Evolutionary conservation across 495 filamentous ascomycete genomes (phyloP).

Genomic region (Neurospora sp.): DNA sequence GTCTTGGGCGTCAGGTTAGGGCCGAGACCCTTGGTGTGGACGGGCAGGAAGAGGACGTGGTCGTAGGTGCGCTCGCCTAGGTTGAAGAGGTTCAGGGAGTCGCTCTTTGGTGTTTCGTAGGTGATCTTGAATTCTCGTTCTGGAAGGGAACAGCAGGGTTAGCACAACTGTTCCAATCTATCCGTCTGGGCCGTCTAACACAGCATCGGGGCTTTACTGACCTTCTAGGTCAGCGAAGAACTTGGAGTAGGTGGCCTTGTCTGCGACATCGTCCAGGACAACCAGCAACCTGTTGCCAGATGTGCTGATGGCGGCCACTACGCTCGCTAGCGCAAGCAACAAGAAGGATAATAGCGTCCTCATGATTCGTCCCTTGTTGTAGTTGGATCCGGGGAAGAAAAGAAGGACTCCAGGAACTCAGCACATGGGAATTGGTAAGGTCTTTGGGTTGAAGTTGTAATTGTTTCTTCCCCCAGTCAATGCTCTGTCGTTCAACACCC

Average conservation of each 20-base stretch:
- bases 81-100: slow-evolving; percentile 70
- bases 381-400: slow-evolving; percentile 23
- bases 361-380: slow-evolving; percentile 43
- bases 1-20: slow-evolving; percentile 76
- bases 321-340: slow-evolving; percentile 49
- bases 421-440: neutral
- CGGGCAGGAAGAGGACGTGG: slow-evolving; percentile 78
- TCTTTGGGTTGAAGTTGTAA: neutral
- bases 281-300: slow-evolving; percentile 75
- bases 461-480: neutral
- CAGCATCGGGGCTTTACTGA: slow-evolving; percentile 33
- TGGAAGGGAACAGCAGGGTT: slow-evolving; percentile 27
- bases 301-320: slow-evolving; percentile 67
- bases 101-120: slow-evolving; percentile 79
- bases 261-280: slow-evolving; percentile 69
- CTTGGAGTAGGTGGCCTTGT: slow-evolving; percentile 69
- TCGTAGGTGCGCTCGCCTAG: slow-evolving; percentile 84
- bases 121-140: slow-evolving; percentile 71
- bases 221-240: slow-evolving; percentile 76
- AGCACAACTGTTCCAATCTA: slow-evolving; percentile 4
- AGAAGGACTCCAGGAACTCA: neutral
- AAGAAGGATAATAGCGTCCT: slow-evolving; percentile 63
- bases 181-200: too few species aligned
- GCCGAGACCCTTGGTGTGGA: slow-evolving; percentile 82
- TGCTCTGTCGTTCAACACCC: neutral